Conservation (phyloP, 441 rosid genomes). For the Metrosideros polymorpha region DNA sequence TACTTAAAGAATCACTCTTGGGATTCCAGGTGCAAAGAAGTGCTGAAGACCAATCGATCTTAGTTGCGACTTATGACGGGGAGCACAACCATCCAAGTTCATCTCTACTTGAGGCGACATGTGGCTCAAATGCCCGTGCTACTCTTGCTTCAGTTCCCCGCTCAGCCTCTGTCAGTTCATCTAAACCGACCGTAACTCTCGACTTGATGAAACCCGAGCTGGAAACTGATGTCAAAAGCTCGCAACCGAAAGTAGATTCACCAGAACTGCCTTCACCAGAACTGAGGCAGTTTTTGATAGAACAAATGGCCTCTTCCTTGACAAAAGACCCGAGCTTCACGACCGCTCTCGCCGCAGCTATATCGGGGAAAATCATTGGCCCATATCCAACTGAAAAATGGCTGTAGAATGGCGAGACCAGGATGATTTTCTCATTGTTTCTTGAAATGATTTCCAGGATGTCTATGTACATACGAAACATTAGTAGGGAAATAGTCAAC, state of each 20-base stretch:
- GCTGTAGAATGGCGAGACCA: background rate
- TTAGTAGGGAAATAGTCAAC: background rate
- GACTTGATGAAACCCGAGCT: constrained; percentile 45
- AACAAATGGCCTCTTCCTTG: constrained; percentile 90
- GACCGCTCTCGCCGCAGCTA: constrained; percentile 84
- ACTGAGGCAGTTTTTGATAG: constrained; percentile 58
- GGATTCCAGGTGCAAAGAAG: constrained; percentile 80
- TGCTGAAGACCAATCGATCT: constrained; percentile 67
- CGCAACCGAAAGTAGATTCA: constrained; percentile 24
- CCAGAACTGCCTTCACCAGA: constrained; percentile 51
- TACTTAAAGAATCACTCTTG: background rate
- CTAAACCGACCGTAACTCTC: constrained; percentile 39
- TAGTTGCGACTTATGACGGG: constrained; percentile 98
- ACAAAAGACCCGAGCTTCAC: constrained; percentile 94
- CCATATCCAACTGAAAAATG: constrained; percentile 24
- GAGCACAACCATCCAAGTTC: constrained; percentile 82
- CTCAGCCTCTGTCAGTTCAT: constrained; percentile 23
- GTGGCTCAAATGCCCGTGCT: constrained; percentile 27
- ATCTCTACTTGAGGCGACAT: constrained; percentile 42
- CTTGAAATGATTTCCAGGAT: background rate
- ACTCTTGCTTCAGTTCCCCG: constrained; percentile 23
- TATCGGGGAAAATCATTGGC: constrained; percentile 60
- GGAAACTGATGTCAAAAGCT: background rate
- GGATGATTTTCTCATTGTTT: background rate
- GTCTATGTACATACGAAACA: background rate